These are phyloP conservation scores for Macadamia tetraphylla DNA, from an alignment of 164 flowering plant species.

Conservation along the genomic window DNA sequence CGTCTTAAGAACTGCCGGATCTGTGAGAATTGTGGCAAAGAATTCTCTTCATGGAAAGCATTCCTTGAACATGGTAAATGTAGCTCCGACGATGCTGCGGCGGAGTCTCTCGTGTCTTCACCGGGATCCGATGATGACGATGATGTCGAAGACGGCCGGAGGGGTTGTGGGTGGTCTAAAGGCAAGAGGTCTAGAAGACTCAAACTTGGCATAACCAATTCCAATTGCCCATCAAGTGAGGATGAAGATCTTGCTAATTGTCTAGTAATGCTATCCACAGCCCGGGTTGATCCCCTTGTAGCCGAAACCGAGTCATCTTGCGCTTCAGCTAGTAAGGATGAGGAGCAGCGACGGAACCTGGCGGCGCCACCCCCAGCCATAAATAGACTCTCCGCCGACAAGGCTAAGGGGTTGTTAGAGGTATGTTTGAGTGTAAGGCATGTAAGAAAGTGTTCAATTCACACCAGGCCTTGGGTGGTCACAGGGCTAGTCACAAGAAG, in stretches of 20 bases:
- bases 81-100: conserved; percentile 30
- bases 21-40: conserved; percentile 87
- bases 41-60: conserved; percentile 83
- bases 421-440: conserved; percentile 85
- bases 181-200: conserved; percentile 63
- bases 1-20: conserved; percentile 54
- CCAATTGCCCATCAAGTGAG: conserved; percentile 48
- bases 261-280: conserved; percentile 68
- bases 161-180: conserved; percentile 59
- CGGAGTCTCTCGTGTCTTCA: conserved; percentile 46
- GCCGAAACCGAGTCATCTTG: conserved; percentile 74
- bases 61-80: conserved; percentile 91
- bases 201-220: conserved; percentile 28
- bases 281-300: conserved; percentile 36
- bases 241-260: conserved; percentile 87
- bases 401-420: conserved; percentile 46
- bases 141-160: conserved; percentile 8
- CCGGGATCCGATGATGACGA: conserved; percentile 43
- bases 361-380: conserved; percentile 2
- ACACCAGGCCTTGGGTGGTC: conserved; percentile 94
- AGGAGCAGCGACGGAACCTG: conserved; percentile 38
- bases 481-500: conserved; percentile 95
- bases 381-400: conserved; percentile 12
- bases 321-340: conserved; percentile 76
- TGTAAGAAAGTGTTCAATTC: conserved; percentile 88